Percentiles rank a stretch among this genome's conserved stretches.
Evolutionary conservation across 179 eudicot species (phyloP).

Genomic region (Silene coronaria): DNA sequence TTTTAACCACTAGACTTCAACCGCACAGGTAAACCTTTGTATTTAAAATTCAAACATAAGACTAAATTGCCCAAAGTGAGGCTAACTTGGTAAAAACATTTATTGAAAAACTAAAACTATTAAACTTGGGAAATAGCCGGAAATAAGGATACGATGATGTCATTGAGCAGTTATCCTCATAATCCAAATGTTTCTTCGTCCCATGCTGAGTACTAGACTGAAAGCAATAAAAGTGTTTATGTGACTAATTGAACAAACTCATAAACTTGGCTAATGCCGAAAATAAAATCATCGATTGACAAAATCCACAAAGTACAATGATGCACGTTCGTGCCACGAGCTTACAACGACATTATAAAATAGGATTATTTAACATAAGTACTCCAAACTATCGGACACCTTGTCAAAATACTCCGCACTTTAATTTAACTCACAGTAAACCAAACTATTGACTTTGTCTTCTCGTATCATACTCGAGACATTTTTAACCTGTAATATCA

Average conservation of each 20-base stretch:
- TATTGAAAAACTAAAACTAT: not conserved
- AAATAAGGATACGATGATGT: constrained; percentile 77
- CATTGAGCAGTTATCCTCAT: constrained; percentile 72
- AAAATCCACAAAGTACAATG: not conserved
- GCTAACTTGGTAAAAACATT: not conserved
- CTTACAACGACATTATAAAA: not conserved
- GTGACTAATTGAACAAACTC: not conserved
- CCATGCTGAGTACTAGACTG: constrained; percentile 44
- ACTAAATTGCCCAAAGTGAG: not conserved
- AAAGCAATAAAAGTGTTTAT: constrained; percentile 6
- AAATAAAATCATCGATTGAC: not conserved
- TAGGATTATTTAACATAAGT: too few species aligned
- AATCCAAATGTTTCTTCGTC: constrained; percentile 43
- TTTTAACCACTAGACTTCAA: too few species aligned
- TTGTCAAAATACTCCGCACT: too few species aligned
- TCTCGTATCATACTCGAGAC: too few species aligned
- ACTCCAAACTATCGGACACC: too few species aligned
- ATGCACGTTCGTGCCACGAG: not conserved
- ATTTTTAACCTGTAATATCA: too few species aligned
- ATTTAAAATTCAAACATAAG: not conserved
- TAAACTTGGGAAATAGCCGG: not conserved
- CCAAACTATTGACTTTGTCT: too few species aligned
- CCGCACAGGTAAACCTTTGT: not conserved
- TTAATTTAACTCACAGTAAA: too few species aligned
- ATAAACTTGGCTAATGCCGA: not conserved